These are phyloP conservation scores for Hawksworthiomyces lignivorus DNA, from an alignment of 2,329 filamentous ascomycete genomes.

Conservation along the genomic window DNA sequence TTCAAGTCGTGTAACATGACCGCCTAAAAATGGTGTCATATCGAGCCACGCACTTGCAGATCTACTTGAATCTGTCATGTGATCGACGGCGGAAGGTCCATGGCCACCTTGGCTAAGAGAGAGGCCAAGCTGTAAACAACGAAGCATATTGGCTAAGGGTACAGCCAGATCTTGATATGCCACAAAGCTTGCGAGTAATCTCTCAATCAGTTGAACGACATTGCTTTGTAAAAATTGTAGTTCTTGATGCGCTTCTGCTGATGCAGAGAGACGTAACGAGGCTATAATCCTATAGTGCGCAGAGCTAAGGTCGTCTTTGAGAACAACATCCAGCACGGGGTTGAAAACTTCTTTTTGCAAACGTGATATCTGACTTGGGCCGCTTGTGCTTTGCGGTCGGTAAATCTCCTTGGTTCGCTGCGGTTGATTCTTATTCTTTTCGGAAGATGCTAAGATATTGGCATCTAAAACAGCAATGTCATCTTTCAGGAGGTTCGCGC, in stretches of 20 bases:
- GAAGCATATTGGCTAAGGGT: slow-evolving; percentile 70
- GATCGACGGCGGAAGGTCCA: slow-evolving; percentile 31
- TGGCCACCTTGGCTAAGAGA: slow-evolving; percentile 43
- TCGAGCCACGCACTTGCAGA: slow-evolving; percentile 30
- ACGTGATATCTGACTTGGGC: slow-evolving; percentile 37
- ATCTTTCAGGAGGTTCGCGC: slow-evolving; percentile 53
- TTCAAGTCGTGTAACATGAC: slow-evolving; percentile 25
- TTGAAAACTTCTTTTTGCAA: slow-evolving; percentile 83
- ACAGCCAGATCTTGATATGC: slow-evolving; percentile 79
- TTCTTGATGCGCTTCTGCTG: slow-evolving; percentile 29
- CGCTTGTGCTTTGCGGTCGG: slow-evolving; percentile 11
- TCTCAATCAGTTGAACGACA: slow-evolving; percentile 60
- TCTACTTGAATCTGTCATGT: slow-evolving; percentile 11
- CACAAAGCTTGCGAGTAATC: slow-evolving; percentile 65
- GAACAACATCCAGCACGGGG: slow-evolving; percentile 61
- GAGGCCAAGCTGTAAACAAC: slow-evolving; percentile 69
- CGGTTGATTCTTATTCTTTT: slow-evolving; percentile 3
- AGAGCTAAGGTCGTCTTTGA: slow-evolving; percentile 37
- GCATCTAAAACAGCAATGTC: slow-evolving; percentile 39
- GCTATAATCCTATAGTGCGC: slow-evolving; percentile 28
- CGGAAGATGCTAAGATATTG: not conserved
- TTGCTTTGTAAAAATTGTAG: slow-evolving; percentile 46
- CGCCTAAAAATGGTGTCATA: slow-evolving; percentile 51
- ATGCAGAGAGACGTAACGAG: slow-evolving; percentile 16
- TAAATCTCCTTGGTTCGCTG: slow-evolving; percentile 9